phyloP scores from a whole-genome alignment of 1,139 yeast genomes.

The Scheffersomyces cryptocercus region DNA sequence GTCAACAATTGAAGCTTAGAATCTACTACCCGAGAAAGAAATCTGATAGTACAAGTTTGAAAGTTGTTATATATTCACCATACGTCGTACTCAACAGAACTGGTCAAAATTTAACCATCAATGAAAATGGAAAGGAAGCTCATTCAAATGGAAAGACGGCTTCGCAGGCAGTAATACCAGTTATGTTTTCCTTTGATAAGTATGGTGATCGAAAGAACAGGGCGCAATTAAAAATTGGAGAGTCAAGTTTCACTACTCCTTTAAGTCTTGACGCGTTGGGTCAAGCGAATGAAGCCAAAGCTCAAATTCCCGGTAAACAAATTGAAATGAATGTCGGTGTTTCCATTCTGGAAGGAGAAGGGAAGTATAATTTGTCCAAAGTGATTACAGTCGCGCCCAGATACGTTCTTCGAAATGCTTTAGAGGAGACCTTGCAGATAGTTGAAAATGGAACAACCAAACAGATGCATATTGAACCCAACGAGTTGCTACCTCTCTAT shows the following conservation, averaged over 20 bases:
- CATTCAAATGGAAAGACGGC: conserved; percentile 28
- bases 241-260: conserved; percentile 75
- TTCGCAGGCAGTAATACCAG: conserved; percentile 48
- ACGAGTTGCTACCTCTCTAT: conserved; percentile 63
- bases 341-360: conserved; percentile 80
- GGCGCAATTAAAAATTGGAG: conserved; percentile 67
- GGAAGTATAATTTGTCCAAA: conserved; percentile 75
- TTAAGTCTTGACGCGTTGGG: conserved; percentile 91
- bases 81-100: conserved; percentile 82
- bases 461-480: conserved; percentile 45
- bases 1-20: conserved; percentile 64
- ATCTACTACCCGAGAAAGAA: conserved; percentile 61
- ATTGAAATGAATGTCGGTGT: conserved; percentile 78
- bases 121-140: conserved; percentile 58
- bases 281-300: conserved; percentile 65
- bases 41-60: conserved; percentile 50
- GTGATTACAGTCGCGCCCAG: conserved; percentile 83
- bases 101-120: conserved; percentile 61
- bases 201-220: conserved; percentile 62
- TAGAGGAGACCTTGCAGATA: conserved; percentile 56
- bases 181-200: conserved; percentile 80
- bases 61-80: conserved; percentile 77
- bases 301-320: conserved; percentile 59
- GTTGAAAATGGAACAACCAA: conserved; percentile 70
- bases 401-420: conserved; percentile 67